Base-by-base conservation (phyloP, 2,329 filamentous ascomycete genomes). In the Dactylellina leptospora region DNA sequence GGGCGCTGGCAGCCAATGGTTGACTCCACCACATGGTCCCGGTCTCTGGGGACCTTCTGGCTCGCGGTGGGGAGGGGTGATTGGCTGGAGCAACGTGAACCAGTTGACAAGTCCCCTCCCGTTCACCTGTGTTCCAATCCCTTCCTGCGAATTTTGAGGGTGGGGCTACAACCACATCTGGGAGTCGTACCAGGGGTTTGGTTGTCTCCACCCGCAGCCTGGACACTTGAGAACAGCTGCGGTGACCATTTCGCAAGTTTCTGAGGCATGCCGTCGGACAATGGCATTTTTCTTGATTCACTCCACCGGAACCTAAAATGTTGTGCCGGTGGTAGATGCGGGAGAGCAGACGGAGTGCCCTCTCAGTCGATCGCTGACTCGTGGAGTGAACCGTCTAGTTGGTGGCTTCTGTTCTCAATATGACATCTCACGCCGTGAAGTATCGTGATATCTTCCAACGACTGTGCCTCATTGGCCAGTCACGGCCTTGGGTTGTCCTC, bases 1-100 rank as follows among this genome's bases (percentile, higher is more conserved):
- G 23, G 68, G 51, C 42, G 68, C 59, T 56, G 59, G 59, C 68
- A 72, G 53, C 68, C 68, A 72, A 72, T 72, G 51, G 54, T 53
- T 64, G 68, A 53, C 68, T 72, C 68, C 68, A 72, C 68, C 68
- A 58, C 40, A 53, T 16, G 51, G 59, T 63, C 66, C 59, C 68
- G 44, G 68, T 60, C 53, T 64, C 47, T 72, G 68, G 68, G 68
- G 38, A 53, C 63, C 68, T 70, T 62, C 28, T 63, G 68, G 68
- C 68, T 64, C 59, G 20, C 36, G 28, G 27, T 20, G 18, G 27
- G 42, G 51, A 18, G 28, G n/a, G 33, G 20, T 72, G 68, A 72
- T 72, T 72, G 68, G 68, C 45, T 42, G 40, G 25, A 40, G 23
- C 20, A 22, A 27, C 23, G 47, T 33, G 61, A 51, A 55, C 44